Base-by-base conservation (phyloP, 345 rosid species). In the Lumnitzera racemosa region DNA sequence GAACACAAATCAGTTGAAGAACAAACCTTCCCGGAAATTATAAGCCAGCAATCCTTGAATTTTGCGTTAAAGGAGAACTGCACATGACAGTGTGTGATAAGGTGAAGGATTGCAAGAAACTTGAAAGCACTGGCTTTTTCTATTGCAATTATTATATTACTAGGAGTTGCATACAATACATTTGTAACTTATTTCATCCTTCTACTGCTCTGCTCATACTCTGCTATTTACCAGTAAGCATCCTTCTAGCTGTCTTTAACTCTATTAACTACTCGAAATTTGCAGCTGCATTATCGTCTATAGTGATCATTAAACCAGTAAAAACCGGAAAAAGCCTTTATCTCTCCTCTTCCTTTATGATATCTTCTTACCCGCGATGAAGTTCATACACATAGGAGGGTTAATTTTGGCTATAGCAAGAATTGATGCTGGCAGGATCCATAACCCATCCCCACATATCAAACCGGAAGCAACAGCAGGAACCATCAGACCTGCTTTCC, bases 391-490 rank as follows among this genome's bases (percentile, higher is more conserved):
- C 15, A 94, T 83, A 1, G 96, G 97, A 8, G 96, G 99, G 15
- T 24, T 70, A 64, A 94, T 58, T 74, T 81, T 86, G 49, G 83
- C 78, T 63, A 87, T 66, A 17, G 96, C 91, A 2, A 92, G 90
- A 20, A 90, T 31, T 0, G 96, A 90, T 3, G 91, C 82, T 43
- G 97, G 98, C 0, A 94, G 81, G 69, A 90, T 85, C 99, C 99
- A 90, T 53, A 90, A 61, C 46, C 99, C 97, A 53, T 90, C 99
- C 17, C 96, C 97, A 53, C 97, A 94, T 41, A 94, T 87, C 78
- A 90, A 80, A 54, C 96, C 97, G 17, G 97, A 94, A 23, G 97
- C 99, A 51, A 88, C 83, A 0, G 95, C 97, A 0, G 96, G 98
- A 72, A 81, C 72, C 96, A 90, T 80, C 59, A 81, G 66, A 24